These are phyloP conservation scores for Phytophthora cajani DNA, from an alignment of 352 stramenopile species.

Conservation along the genomic window DNA sequence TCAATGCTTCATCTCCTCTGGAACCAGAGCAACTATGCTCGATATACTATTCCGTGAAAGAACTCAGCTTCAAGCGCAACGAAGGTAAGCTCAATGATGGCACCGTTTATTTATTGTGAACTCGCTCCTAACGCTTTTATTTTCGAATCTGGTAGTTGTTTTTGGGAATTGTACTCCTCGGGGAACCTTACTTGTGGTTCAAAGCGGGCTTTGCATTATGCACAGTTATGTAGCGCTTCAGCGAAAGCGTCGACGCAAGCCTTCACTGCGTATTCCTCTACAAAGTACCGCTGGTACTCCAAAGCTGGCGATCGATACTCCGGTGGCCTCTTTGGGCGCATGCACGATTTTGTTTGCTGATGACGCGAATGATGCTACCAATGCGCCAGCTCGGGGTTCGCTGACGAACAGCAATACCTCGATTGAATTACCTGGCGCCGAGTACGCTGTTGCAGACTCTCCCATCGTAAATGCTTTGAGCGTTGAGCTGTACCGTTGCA, in stretches of 20 bases:
- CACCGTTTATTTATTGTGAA: not conserved
- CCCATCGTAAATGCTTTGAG: slow-evolving; percentile 40
- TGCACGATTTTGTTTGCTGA: slow-evolving; percentile 47
- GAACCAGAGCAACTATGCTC: slow-evolving; percentile 51
- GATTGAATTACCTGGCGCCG: not conserved
- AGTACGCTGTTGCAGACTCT: slow-evolving; percentile 54
- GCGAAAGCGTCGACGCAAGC: slow-evolving; percentile 2
- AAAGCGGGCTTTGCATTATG: slow-evolving; percentile 49
- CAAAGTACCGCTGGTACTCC: slow-evolving; percentile 10
- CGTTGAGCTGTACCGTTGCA: slow-evolving; percentile 34
- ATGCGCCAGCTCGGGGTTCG: not conserved
- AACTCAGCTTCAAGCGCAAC: slow-evolving; percentile 44
- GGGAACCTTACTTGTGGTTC: slow-evolving; percentile 45
- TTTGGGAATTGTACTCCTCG: slow-evolving; percentile 29
- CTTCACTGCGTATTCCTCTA: not conserved
- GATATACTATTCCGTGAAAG: slow-evolving; percentile 48
- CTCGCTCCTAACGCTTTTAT: not conserved
- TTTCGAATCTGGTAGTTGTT: slow-evolving; percentile 35
- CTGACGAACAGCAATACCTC: not conserved
- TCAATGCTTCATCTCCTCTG: slow-evolving; percentile 41
- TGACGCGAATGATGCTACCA: slow-evolving; percentile 1
- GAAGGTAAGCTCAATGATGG: slow-evolving; percentile 36
- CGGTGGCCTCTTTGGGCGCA: slow-evolving; percentile 46
- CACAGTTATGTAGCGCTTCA: slow-evolving; percentile 51
- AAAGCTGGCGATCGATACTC: slow-evolving; percentile 45